phyloP scores from a whole-genome alignment of 495 filamentous ascomycete species.

The Filosporella fistucella region DNA sequence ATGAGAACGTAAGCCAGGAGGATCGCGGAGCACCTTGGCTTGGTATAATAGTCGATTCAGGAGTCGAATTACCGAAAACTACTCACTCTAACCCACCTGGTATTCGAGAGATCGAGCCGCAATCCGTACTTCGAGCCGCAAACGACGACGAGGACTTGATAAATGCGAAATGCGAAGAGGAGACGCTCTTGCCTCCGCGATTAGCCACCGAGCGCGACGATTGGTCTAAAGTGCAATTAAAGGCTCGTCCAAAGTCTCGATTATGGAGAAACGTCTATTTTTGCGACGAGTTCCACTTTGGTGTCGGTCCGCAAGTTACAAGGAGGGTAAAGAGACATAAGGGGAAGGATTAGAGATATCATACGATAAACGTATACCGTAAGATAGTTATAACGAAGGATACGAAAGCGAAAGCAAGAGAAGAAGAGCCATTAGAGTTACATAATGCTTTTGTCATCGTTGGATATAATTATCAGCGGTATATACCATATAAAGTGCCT shows the following conservation, averaged over 20 bases:
- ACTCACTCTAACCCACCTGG: background rate
- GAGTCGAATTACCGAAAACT: background rate
- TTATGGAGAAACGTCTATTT: slow-evolving; percentile 5
- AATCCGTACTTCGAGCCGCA: background rate
- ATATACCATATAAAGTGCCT: slow-evolving; percentile 5
- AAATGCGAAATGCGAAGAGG: slow-evolving; percentile 11
- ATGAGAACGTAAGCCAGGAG: background rate
- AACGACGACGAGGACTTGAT: slow-evolving; percentile 8
- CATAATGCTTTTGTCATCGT: slow-evolving; percentile 8
- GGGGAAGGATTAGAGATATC: background rate
- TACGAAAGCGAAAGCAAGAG: slow-evolving; percentile 11
- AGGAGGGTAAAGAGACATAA: slow-evolving; percentile 2
- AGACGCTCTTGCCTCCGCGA: slow-evolving; percentile 1
- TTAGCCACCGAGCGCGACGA: background rate
- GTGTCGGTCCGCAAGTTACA: slow-evolving; percentile 6
- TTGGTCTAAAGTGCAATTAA: background rate
- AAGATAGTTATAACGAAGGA: slow-evolving; percentile 14
- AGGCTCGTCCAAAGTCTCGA: slow-evolving; percentile 1
- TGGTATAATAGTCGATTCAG: slow-evolving; percentile 1
- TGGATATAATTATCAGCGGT: slow-evolving; percentile 3
- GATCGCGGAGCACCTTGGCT: slow-evolving; percentile 5
- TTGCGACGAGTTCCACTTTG: slow-evolving; percentile 14
- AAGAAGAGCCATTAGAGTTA: slow-evolving; percentile 8
- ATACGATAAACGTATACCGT: background rate
- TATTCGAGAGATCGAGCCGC: background rate